A percentile compares a stretch with the other conserved stretches of the same genome.
phyloP scores from a whole-genome alignment of 768 basidiomycete species.

The Lentinus tigrinus region DNA sequence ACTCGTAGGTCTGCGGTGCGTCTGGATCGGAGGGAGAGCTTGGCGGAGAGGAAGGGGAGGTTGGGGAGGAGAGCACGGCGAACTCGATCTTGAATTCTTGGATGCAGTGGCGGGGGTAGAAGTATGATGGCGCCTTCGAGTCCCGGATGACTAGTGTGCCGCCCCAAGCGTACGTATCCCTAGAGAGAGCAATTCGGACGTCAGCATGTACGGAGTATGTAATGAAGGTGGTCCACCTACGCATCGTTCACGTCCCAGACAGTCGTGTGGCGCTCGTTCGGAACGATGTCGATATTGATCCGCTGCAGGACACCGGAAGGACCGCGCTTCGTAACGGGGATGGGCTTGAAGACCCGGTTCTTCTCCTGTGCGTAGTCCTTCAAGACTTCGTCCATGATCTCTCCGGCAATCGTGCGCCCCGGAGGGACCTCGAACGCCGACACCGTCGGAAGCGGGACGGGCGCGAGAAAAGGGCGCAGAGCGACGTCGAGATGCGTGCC shows the following conservation, averaged over 20 bases:
- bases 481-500: neutral
- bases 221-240: constrained; percentile 1
- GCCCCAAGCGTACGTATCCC: constrained; percentile 16
- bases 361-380: neutral
- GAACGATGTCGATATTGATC: constrained; percentile 10
- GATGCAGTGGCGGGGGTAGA: constrained; percentile 7
- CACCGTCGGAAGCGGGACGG: neutral
- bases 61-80: constrained; percentile 4
- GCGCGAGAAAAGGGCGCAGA: constrained; percentile 1
- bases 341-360: neutral
- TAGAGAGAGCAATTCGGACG: neutral
- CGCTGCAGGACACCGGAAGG: neutral
- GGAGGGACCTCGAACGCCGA: neutral
- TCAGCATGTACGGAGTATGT: neutral
- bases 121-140: constrained; percentile 6
- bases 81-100: constrained; percentile 15
- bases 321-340: neutral
- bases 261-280: constrained; percentile 3
- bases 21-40: neutral
- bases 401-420: neutral
- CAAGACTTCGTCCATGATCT: constrained; percentile 1
- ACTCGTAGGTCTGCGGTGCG: neutral
- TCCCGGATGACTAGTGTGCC: constrained; percentile 13
- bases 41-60: neutral
- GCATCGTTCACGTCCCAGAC: constrained; percentile 15